Base-by-base conservation (phyloP, 169 alveolate genomes). In the Plasmodium knowlesi region DNA sequence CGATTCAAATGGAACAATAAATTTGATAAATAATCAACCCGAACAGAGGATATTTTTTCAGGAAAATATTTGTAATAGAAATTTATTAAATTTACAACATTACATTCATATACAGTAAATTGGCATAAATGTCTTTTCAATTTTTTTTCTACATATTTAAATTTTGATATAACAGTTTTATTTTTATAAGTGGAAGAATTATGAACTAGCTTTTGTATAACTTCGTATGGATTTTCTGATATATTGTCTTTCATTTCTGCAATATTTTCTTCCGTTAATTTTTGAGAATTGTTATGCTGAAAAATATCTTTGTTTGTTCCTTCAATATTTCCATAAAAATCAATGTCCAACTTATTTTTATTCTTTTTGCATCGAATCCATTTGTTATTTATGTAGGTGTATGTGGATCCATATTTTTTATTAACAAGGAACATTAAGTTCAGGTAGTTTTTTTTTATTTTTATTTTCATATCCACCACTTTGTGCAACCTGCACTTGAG, bases 401-500 rank as follows among this genome's bases (percentile, higher is more conserved):
- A 88, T 32, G 94, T 88, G 1, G 94, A 88, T 37, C 94, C 94
- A 78, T 88, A 88, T 16, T 88, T 88, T 67, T 88, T 88, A 37
- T 88, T 88, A 22, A 88, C 88, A 8, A 88, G 72, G 71, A 88
- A 88, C 5, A 88, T 22, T 53, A 88, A 34, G 41, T 88, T 88
- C 12, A 88, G 67, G 39, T 57, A 78, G 16, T 88, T 88, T 37
- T 57, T 79, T 79, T 88, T 88, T 39, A 88, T 88, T 61, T 78
- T 88, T 22, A 88, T 79, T 79, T 88, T 88, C 81, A 67, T 79
- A n/a, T 88, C 94, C 16, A 80, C 94, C 32, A 88, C 73, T 61
- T 88, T 88, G 43, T 79, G 88, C 32, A 88, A 25, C 22, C 85
- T 57, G 34, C 89, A 88, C 82, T 79, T 88, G 5, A 88, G 19